Evolutionary conservation across 2,329 filamentous ascomycete species (phyloP), one percentile per base, ranked within the genome.

Genomic region (Sporothrix pseudoabietina): DNA sequence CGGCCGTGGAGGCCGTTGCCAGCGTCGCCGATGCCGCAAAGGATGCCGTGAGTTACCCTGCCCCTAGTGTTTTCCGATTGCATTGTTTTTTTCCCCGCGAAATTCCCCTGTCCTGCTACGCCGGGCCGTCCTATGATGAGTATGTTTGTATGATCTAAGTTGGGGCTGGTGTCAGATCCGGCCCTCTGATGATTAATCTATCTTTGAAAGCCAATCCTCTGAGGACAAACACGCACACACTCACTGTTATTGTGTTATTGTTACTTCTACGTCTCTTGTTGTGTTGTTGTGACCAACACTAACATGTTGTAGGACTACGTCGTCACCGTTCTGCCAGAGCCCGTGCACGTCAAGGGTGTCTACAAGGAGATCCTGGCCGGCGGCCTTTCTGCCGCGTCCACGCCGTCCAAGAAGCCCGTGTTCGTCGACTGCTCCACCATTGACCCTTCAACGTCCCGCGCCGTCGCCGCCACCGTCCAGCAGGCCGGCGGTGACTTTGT

Each of bases 361-460:
- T 98, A 94, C 81, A 84, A 89, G 65, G 87, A 91, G 72, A 94
- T 98, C 80, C 85, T 97, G 61, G 85, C 88, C 65, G 84, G 86
- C 2, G 80, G 83, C 0, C 81, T 85, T 0, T 77, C 84, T 2
- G 80, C 86, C 0, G 80, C 85, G 0, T 83, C 84, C 55, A 87
- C 86, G 69, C 84, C 91, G 73, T 90, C 94, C 54, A 19, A 72
- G n/a, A 71, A 41, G 52, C 69, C 75, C 19, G 83, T 98, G 73
- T 98, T 97, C 81, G 96, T 99, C 79, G 96, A 99, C 82, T 95
- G 92, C 82, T 98, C 95, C 3, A 99, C 96, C 19, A 98, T 99
- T 79, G 96, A 98, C 82, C 94, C 94, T 0, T 89, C 90, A 44
- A 93, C 94, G 2, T 98, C 94, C 0, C 89, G 89, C 54, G 87